Evolutionary conservation across 257 asterid genomes (phyloP), one percentile per base, ranked within the genome.

Genomic region (Nicotiana attenuata): DNA sequence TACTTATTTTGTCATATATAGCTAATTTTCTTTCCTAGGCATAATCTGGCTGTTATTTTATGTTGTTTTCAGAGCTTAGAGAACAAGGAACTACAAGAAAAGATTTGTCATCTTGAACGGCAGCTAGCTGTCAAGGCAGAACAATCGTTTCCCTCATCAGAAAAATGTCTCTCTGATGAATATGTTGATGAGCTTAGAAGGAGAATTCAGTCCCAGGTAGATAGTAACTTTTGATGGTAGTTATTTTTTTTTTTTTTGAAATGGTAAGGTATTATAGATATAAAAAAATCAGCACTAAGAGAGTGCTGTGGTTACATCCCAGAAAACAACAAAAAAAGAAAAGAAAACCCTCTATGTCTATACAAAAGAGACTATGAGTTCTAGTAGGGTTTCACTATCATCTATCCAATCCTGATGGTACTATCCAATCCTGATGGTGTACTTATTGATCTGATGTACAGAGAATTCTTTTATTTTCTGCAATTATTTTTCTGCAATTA

Each of bases 81-180:
- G 85, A 94, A 87, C 88, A 88, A 85, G 87, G 99, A 91, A 82
- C 84, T 93, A 77, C 89, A 84, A 80, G 97, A 92, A 80, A 92
- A 78, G 86, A 84, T 90, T 83, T 65, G 77, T 88, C 83, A 8
- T 68, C 86, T 96, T 87, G 97, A 96, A 87, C 92, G 88, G 84
- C 93, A 92, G 86, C 88, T 92, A 67, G 91, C 90, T 79, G 86
- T 86, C 59, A 56, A 89, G 20, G 78, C 86, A 80, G 90, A 83
- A 81, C 90, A 86, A 79, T 75, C 59, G 76, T 81, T 85, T 73
- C 76, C 86, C 45, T 50, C 87, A 53, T 89, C 91, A 59, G 92
- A 87, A 80, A 89, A 89, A 61, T 35, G 84, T 83, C 84, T 83
- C 68, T 87, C 91, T 65, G 92, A 91, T 86, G 98, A 89, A 88